Conservation (phyloP, 2,329 filamentous ascomycete genomes). For the Epichloe uncinata region DNA sequence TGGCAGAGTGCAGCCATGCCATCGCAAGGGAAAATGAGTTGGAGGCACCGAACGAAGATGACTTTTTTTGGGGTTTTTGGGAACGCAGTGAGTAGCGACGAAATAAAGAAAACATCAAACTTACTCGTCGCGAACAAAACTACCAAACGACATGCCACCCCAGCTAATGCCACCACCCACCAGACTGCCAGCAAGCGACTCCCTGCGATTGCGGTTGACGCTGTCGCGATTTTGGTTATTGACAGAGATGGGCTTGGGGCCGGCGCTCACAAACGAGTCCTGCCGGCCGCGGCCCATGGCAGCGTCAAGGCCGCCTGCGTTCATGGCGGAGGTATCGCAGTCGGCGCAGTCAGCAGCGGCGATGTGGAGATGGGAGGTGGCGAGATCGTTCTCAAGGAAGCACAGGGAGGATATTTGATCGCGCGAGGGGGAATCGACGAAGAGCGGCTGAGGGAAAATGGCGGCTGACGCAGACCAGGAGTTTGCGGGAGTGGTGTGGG, state of each 20-base stretch:
- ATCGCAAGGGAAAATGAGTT: slow-evolving; percentile 3
- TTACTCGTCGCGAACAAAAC: slow-evolving; percentile 97
- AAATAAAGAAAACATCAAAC: slow-evolving; percentile 22
- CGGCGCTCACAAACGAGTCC: slow-evolving; percentile 53
- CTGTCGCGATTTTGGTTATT: slow-evolving; percentile 49
- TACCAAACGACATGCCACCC: slow-evolving; percentile 91
- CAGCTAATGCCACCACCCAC: slow-evolving; percentile 89
- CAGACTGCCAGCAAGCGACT: slow-evolving; percentile 50
- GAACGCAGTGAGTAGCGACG: background rate
- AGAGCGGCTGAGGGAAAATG: slow-evolving; percentile 18
- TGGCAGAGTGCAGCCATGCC: slow-evolving; percentile 9
- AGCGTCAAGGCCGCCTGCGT: slow-evolving; percentile 45
- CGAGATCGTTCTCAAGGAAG: slow-evolving; percentile 12
- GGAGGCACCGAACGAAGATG: too few species aligned
- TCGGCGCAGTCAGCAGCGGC: slow-evolving; percentile 4
- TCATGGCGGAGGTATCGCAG: slow-evolving; percentile 35
- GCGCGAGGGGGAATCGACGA: slow-evolving; percentile 13
- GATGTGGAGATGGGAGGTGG: slow-evolving; percentile 12
- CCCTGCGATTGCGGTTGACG: slow-evolving; percentile 43
- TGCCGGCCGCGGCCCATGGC: slow-evolving; percentile 43
- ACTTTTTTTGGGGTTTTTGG: too few species aligned
- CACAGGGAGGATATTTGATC: slow-evolving; percentile 12
- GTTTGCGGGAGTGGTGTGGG: slow-evolving; percentile 10
- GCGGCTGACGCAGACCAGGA: slow-evolving; percentile 16
- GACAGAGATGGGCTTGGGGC: slow-evolving; percentile 54